Evolutionary conservation across 768 basidiomycete species (phyloP).

Genomic region (Hydnomerulius pinastri): DNA sequence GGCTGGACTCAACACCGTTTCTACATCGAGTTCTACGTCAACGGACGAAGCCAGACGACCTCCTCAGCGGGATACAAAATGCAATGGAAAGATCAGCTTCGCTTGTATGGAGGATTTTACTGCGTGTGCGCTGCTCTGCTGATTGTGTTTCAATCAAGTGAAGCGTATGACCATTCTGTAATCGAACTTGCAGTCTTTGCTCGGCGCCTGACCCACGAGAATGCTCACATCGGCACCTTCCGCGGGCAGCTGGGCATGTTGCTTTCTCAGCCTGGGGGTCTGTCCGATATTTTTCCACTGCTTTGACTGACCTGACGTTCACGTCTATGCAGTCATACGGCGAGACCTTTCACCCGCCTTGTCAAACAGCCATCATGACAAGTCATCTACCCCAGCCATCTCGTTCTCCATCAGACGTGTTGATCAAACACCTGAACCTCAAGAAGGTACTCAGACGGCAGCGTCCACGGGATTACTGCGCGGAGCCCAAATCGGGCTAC

Average conservation of each 20-base stretch:
- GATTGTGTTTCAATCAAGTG: background rate
- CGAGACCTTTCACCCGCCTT: background rate
- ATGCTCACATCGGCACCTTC: slow-evolving; percentile 7
- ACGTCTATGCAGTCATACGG: background rate
- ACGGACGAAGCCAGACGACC: background rate
- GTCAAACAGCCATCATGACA: background rate
- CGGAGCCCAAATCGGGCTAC: too few species aligned
- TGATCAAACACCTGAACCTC: too few species aligned
- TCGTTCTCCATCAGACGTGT: slow-evolving; percentile 1
- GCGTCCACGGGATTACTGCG: too few species aligned
- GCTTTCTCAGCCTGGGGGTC: background rate
- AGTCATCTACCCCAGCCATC: background rate
- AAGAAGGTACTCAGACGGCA: too few species aligned
- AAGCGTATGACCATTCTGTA: slow-evolving; percentile 2
- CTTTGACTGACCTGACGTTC: background rate
- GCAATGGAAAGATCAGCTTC: slow-evolving; percentile 1
- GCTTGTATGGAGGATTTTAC: too few species aligned
- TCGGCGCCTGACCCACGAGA: slow-evolving; percentile 3
- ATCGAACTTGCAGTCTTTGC: slow-evolving; percentile 9
- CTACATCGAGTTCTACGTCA: slow-evolving; percentile 3
- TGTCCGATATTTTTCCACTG: background rate
- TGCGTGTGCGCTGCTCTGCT: too few species aligned
- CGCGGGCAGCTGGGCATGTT: background rate
- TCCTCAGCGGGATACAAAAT: background rate
- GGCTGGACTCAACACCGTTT: slow-evolving; percentile 4